These are phyloP conservation scores for Boletus hoseneyae DNA, from an alignment of 1,284 basidiomycete genomes.

Conservation along the genomic window DNA sequence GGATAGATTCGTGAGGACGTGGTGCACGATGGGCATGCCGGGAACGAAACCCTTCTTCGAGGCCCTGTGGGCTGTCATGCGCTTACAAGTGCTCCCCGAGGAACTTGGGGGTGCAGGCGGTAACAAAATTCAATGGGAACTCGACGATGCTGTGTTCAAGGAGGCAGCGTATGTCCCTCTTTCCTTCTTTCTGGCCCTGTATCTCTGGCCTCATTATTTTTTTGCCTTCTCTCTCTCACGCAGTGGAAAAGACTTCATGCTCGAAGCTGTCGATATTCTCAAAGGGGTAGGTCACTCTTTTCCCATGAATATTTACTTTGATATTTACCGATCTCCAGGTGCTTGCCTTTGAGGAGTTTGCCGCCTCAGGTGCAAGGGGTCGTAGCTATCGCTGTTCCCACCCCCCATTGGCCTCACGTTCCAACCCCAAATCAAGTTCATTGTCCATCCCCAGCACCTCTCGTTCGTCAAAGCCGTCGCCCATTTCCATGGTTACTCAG, in stretches of 20 bases:
- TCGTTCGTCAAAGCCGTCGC: slow-evolving; percentile 34
- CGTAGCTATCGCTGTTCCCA: slow-evolving; percentile 33
- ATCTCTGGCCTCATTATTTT: slow-evolving; percentile 13
- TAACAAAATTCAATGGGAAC: slow-evolving; percentile 69
- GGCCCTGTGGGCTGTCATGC: slow-evolving; percentile 70
- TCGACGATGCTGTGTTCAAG: slow-evolving; percentile 81
- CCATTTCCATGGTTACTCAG: slow-evolving; percentile 40
- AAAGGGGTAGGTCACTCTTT: slow-evolving; percentile 63
- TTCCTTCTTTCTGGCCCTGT: slow-evolving; percentile 9
- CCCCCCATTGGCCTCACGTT: slow-evolving; percentile 42
- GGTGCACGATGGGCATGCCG: slow-evolving; percentile 79
- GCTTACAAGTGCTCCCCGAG: slow-evolving; percentile 68
- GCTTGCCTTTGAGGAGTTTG: slow-evolving; percentile 62
- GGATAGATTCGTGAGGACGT: slow-evolving; percentile 65
- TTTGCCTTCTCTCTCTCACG: slow-evolving; percentile 15
- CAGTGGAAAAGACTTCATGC: slow-evolving; percentile 82
- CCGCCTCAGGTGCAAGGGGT: slow-evolving; percentile 42
- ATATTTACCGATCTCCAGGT: slow-evolving; percentile 39
- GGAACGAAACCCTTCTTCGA: slow-evolving; percentile 79
- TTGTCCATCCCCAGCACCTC: slow-evolving; percentile 38
- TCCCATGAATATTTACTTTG: slow-evolving; percentile 14
- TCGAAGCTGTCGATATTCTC: slow-evolving; percentile 74
- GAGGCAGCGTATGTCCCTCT: slow-evolving; percentile 67
- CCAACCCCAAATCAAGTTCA: slow-evolving; percentile 55
- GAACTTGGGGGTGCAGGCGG: slow-evolving; percentile 69